phyloP scores from a whole-genome alignment of 2,329 filamentous ascomycete species.

The Apiospora malaysiana region DNA sequence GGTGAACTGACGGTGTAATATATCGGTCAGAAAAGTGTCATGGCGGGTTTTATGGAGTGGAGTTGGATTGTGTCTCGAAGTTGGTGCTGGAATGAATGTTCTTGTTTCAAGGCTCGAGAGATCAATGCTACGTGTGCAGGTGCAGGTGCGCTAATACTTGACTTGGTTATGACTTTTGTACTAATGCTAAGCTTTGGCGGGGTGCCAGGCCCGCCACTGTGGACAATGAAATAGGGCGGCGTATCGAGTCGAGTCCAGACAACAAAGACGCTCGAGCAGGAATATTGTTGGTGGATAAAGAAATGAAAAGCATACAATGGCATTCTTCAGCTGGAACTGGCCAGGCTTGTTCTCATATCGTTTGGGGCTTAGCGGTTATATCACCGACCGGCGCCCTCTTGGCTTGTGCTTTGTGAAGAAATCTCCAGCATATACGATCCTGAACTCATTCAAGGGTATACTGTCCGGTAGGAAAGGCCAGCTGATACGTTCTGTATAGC shows the following conservation, averaged over 20 bases:
- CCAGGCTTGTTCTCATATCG: not conserved
- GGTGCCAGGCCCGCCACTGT: not conserved
- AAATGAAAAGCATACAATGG: not conserved
- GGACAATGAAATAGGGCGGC: constrained; percentile 2
- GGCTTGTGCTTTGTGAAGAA: not conserved
- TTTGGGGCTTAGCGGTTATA: not conserved
- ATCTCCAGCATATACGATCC: not conserved
- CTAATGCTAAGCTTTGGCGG: constrained; percentile 16
- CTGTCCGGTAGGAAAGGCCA: not conserved
- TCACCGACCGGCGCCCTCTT: constrained; percentile 11
- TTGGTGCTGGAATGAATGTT: constrained; percentile 17
- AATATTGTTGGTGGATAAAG: not conserved
- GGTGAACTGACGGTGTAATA: not conserved
- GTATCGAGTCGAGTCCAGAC: not conserved
- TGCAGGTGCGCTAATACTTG: not conserved
- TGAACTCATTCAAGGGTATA: not conserved
- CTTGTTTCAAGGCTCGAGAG: constrained; percentile 18
- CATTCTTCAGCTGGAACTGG: not conserved
- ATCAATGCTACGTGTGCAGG: constrained; percentile 2
- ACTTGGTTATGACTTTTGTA: not conserved
- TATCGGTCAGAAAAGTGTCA: constrained; percentile 16
- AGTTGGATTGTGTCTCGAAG: constrained; percentile 13
- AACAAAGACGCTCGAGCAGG: not conserved
- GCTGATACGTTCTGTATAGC: not conserved
- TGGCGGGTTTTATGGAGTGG: constrained; percentile 11